These are phyloP conservation scores for Penicillium polonicum DNA, from an alignment of 2,329 filamentous ascomycete species.

Conservation along the genomic window DNA sequence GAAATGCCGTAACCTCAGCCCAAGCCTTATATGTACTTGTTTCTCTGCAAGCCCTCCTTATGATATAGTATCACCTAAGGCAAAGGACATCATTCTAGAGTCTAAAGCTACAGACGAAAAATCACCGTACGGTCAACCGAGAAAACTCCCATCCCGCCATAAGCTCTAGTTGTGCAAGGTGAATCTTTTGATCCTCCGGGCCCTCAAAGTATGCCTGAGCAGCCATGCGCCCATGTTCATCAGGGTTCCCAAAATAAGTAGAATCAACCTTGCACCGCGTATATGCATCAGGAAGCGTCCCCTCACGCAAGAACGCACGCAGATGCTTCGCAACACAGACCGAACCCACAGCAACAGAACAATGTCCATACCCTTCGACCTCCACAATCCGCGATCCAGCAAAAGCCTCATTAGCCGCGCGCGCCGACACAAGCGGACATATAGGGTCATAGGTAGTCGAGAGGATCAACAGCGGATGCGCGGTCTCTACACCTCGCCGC, in stretches of 20 bases:
- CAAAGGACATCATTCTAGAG: not conserved
- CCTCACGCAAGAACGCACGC: constrained; percentile 21
- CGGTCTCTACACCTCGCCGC: constrained; percentile 16
- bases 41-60: not conserved
- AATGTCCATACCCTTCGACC: constrained; percentile 26
- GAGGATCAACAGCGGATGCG: constrained; percentile 23
- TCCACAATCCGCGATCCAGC: constrained; percentile 24
- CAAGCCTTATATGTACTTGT: not conserved
- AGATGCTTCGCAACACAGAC: constrained; percentile 23
- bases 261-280: constrained; percentile 16
- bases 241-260: constrained; percentile 3
- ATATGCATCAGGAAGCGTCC: constrained; percentile 17
- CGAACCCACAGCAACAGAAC: constrained; percentile 22
- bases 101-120: not conserved
- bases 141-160: constrained; percentile 5
- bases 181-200: constrained; percentile 7
- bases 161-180: constrained; percentile 5
- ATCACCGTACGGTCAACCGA: not conserved
- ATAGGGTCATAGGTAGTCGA: constrained; percentile 27
- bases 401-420: constrained; percentile 24
- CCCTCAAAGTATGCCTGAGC: constrained; percentile 7
- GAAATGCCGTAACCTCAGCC: not conserved
- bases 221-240: not conserved
- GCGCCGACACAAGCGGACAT: constrained; percentile 21
- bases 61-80: not conserved